Base-by-base conservation (phyloP, 2,329 filamentous ascomycete genomes). In the Delphinella strobiligena region DNA sequence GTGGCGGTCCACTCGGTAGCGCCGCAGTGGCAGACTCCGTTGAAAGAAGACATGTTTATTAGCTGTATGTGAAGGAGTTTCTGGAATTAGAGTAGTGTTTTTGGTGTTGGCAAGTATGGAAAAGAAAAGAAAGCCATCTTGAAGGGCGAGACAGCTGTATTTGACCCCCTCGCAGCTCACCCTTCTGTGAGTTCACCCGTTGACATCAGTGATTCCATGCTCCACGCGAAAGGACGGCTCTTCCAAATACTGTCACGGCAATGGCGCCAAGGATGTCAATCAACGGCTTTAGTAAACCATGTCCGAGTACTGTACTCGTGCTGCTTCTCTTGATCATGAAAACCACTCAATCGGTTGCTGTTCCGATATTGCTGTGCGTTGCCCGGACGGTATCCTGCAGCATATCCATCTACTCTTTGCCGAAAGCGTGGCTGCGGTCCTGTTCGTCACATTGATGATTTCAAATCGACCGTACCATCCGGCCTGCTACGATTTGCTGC, bases 11-110 rank as follows among this genome's bases (percentile, higher is more conserved):
- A 75, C 48, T 69, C 59, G 35, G 61, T 66, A 50, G 70, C 58
- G 50, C 70, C 69, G 54, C 72, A 75, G 52, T 73, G 69, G 62
- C 72, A 75, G 34, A 64, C 60, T 51, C 69, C 72, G 39, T 61
- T 54, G 52, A 64, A 68, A 35, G 56, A 60, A 29, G 63, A 53
- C 66, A 69, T 69, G 33, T 41, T 58, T 46, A 44, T 33, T 44
- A 22, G 27, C 8, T 29, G 18, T 19, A 7, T 27, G 7, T 27
- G 22, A 27, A 12, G 22, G 7, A 12, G 22, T 27, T 7, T 27
- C 12, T 12, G 7, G 22, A 27, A 7, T 7, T 10, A 17, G 18
- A 9, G 11, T 35, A 27, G 22, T 10, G 33, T 35, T 9, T 17
- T 18, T 35, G 33, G 11, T 10, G 16, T 35, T 33, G 31, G 14